Evolutionary conservation across 225 moss, liverwort and hornwort genomes (phyloP).

Genomic region (Polytrichum formosum): DNA sequence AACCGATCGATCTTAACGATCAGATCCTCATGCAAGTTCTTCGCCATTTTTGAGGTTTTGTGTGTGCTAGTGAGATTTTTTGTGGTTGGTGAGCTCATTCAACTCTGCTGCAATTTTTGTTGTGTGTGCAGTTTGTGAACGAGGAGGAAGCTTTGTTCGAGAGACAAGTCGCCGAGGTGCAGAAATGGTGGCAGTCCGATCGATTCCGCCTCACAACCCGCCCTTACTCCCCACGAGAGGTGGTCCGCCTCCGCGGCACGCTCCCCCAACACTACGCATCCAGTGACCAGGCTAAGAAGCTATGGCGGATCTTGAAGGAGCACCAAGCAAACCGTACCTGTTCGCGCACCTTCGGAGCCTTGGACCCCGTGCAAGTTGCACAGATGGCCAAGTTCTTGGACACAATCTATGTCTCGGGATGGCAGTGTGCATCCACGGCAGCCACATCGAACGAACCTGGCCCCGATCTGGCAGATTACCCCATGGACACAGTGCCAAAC

Average conservation of each 20-base stretch:
- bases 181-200: constrained; percentile 69
- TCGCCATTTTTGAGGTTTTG: too few relatives aligned
- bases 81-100: too few relatives aligned
- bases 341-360: constrained; percentile 73
- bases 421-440: constrained; percentile 88
- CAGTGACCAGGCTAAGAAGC: constrained; percentile 66
- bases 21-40: too few relatives aligned
- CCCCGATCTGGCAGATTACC: constrained; percentile 80
- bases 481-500: constrained; percentile 85
- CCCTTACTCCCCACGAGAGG: constrained; percentile 51
- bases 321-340: constrained; percentile 61
- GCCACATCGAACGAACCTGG: constrained; percentile 79
- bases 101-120: too few relatives aligned
- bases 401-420: constrained; percentile 79
- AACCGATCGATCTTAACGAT: too few relatives aligned
- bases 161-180: constrained; percentile 59
- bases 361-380: constrained; percentile 72
- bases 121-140: constrained; percentile 34
- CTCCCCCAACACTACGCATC: constrained; percentile 58
- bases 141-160: constrained; percentile 58
- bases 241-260: constrained; percentile 57
- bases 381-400: constrained; percentile 86
- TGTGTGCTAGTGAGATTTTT: too few relatives aligned
- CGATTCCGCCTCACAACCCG: constrained; percentile 58
- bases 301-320: constrained; percentile 45